Evolutionary conservation across 2,329 filamentous ascomycete species (phyloP), one percentile per base, ranked within the genome.

Genomic region (Fusarium agapanthi): DNA sequence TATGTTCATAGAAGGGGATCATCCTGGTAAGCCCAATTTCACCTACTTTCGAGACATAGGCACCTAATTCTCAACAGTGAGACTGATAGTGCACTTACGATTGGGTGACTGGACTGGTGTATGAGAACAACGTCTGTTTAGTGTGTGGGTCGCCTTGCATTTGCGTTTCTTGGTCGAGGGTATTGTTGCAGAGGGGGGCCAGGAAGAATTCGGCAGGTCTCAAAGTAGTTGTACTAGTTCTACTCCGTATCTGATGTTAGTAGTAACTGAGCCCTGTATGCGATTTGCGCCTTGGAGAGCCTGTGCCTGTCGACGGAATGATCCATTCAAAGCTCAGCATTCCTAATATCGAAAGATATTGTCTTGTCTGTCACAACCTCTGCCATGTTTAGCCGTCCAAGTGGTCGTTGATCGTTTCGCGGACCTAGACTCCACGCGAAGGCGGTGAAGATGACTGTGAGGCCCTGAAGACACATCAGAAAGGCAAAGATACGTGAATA

Each of bases 351-450:
- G 40, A 7, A 6, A 43, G 3, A 43, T 10, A 9, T 16, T 24
- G 40, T n/a, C 1, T 16, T 16, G 3, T 0, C 15, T 1, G 5
- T 3, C n/a, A 3, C 6, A 26, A 12, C 4, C 11, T 26, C 16
- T 18, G 6, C 24, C 41, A 43, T 12, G n/a, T n/a, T n/a, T 11
- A 47, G 14, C 8, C 14, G 2, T 14, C 20, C 26, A 11, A 14
- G 20, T 28, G 13, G 15, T 15, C 26, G 18, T 6, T 11, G 44
- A 15, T 28, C 26, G 6, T 8, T 16, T 16, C 5, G 26, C 4
- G 14, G 26, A 9, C 3, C 14, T 12, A 20, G 14, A 30, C 26
- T n/a, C 1, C 14, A 4, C 14, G 14, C 12, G 2, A 16, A 16
- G 15, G 10, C 13, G 13, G 13, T 11, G 6, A 22, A 28, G 20